Evolutionary conservation across 495 filamentous ascomycete genomes (phyloP), one percentile per base, ranked within the genome.

Genomic region (Penicillium maclennaniae): DNA sequence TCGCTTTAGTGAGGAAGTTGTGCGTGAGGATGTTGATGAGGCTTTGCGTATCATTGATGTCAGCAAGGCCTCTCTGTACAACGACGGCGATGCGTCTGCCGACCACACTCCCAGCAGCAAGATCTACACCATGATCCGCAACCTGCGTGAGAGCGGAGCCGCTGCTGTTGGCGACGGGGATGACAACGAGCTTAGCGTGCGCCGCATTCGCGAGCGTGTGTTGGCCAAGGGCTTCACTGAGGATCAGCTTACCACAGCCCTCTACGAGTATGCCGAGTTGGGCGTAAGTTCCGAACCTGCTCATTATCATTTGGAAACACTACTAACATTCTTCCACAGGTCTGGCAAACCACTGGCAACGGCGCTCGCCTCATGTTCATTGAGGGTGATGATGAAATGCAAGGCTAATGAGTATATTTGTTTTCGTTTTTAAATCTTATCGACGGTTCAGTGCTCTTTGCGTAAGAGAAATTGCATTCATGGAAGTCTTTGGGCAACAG

Each of bases 191-290:
- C 68, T 98, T 56, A 92, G 86, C 69, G 78, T 98, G 77, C 78
- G 86, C 54, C 87, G 87, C 67, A 88, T 98, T 34, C 79, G 90
- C 59, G 91, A 97, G 65, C 67, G 93, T 39, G 90, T 97, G 25
- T 78, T 97, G 57, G 93, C 90, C 25, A 97, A 95, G 79, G 95
- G 95, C 8, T 98, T 97, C 62, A 97, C 95, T 5, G 87, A 90
- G 58, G 88, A 96, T 72, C 91, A 97, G 66, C 87, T 96, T 70
- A 79, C 84, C 45, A 81, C 81, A 55, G 87, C 91, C 36, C 78
- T 98, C 59, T 86, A 92, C 49, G 93, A 97, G 74, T 98, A 98
- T 71, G 83, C 87, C 7, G 76, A 83, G 54, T 64, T 95, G 49
- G 85, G 92, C 74, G 93, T 98, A 72, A 87, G 91, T 86, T 48